These are phyloP conservation scores for Russula sp. DNA, from an alignment of 768 basidiomycete species.

Conservation along the genomic window DNA sequence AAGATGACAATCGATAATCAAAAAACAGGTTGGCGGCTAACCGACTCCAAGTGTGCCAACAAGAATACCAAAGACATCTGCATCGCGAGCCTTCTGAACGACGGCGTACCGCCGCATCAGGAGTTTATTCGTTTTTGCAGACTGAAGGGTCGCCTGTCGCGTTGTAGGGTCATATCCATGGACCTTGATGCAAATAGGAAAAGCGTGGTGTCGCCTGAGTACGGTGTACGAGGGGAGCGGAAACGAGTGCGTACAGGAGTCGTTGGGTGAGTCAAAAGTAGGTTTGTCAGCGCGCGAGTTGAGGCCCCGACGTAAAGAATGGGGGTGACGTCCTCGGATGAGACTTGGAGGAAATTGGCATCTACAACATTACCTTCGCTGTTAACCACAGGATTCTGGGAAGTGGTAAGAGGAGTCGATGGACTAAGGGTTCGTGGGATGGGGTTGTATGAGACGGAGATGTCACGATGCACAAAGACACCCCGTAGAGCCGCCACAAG, in stretches of 20 bases:
- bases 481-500: conserved; percentile 37
- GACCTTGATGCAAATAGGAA: conserved; percentile 47
- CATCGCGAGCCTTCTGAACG: conserved; percentile 84
- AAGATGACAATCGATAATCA: neutral
- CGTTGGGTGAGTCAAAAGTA: conserved; percentile 77
- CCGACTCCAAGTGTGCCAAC: conserved; percentile 56
- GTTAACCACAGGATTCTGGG: neutral
- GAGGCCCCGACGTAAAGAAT: conserved; percentile 71
- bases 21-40: neutral
- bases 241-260: conserved; percentile 45
- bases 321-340: neutral
- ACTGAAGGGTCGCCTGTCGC: conserved; percentile 51
- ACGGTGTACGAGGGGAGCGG: neutral
- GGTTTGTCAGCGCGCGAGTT: conserved; percentile 74
- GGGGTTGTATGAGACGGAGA: conserved; percentile 37
- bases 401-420: conserved; percentile 17
- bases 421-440: conserved; percentile 33
- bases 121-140: conserved; percentile 68
- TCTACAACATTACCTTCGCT: neutral
- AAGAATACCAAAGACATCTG: conserved; percentile 93
- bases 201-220: neutral
- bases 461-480: conserved; percentile 18
- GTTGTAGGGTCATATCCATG: conserved; percentile 70
- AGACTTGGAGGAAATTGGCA: too few relatives aligned
- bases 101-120: conserved; percentile 83